Conservation (phyloP, 768 basidiomycete genomes). For the Pilatotrama ljubarskyi region DNA sequence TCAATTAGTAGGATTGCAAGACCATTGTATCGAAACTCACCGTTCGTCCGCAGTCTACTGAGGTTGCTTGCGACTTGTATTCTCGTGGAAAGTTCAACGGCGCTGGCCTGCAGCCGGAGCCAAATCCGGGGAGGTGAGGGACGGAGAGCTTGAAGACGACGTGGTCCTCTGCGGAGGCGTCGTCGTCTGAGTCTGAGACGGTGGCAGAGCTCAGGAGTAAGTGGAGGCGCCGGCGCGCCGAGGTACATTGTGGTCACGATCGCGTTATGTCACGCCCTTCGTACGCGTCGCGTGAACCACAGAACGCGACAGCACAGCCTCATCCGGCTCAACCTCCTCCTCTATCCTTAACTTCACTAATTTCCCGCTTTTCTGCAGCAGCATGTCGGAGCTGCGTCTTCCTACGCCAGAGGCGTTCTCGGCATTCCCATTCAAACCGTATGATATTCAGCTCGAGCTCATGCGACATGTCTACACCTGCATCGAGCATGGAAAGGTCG, state of each 20-base stretch:
- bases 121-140: no score
- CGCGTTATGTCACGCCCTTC: neutral
- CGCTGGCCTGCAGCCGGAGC: no score
- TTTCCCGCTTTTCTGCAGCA: neutral
- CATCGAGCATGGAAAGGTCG: slow-evolving; percentile 72
- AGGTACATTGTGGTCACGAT: neutral
- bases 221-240: no score
- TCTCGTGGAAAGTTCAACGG: no score
- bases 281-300: no score
- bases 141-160: slow-evolving; percentile 62
- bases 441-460: slow-evolving; percentile 78
- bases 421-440: slow-evolving; percentile 66
- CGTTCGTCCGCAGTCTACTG: no score
- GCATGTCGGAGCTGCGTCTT: slow-evolving; percentile 37
- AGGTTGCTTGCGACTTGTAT: no score
- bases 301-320: no score
- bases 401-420: slow-evolving; percentile 68
- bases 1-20: no score
- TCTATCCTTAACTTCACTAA: neutral
- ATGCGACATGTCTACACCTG: slow-evolving; percentile 86
- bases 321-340: no score
- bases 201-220: no score
- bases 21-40: no score
- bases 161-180: slow-evolving; percentile 39
- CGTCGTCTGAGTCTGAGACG: slow-evolving; percentile 23